Evolutionary conservation across 306 rosid species (phyloP).

Genomic region (Carpinus fangiana): DNA sequence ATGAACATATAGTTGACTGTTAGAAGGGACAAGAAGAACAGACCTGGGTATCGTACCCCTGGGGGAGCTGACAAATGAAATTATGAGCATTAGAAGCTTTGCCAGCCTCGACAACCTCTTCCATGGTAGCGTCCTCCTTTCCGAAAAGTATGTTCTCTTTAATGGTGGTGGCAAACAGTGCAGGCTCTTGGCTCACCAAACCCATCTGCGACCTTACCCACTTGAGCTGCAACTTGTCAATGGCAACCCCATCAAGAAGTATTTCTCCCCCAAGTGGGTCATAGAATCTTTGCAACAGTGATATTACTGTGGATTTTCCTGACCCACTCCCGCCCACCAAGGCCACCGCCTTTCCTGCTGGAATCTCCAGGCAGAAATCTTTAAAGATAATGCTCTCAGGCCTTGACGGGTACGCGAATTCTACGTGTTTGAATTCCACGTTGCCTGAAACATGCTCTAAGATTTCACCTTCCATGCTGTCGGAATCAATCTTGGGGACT

Average conservation of each 20-base stretch:
- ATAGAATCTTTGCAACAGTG: constrained; percentile 84
- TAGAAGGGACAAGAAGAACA: neutral
- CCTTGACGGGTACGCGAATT: constrained; percentile 84
- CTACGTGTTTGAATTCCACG: constrained; percentile 59
- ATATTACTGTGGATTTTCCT: constrained; percentile 76
- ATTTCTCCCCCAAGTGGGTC: constrained; percentile 77
- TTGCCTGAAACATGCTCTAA: constrained; percentile 51
- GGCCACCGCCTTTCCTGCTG: constrained; percentile 77
- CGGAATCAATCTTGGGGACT: constrained; percentile 83
- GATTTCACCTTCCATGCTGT: constrained; percentile 59
- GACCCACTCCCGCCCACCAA: constrained; percentile 91
- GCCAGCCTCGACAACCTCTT: constrained; percentile 65
- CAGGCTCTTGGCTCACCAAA: constrained; percentile 92
- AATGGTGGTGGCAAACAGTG: constrained; percentile 76
- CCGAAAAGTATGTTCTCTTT: constrained; percentile 87
- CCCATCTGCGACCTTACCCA: constrained; percentile 96
- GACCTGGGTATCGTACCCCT: constrained; percentile 82
- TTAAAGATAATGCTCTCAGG: constrained; percentile 63
- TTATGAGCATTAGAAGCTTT: constrained; percentile 83
- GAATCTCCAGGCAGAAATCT: constrained; percentile 57
- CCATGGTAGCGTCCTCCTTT: constrained; percentile 64
- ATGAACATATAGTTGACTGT: no score
- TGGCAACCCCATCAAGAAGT: constrained; percentile 63
- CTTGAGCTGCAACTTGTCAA: constrained; percentile 59
- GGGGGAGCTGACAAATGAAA: constrained; percentile 72